phyloP scores from a whole-genome alignment of 257 asterid species.

The Nyctanthes arbortristis region DNA sequence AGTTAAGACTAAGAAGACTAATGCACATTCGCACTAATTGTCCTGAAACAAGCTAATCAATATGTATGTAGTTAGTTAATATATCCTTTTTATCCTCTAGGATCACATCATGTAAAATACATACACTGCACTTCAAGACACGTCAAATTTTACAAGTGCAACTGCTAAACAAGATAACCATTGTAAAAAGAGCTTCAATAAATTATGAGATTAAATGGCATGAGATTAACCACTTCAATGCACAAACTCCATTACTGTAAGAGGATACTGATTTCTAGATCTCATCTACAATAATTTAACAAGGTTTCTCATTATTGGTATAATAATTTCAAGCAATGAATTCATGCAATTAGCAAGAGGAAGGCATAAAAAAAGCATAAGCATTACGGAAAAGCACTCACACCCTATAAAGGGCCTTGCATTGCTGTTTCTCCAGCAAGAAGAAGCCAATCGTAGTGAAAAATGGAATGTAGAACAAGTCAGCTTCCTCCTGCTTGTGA shows the following conservation, averaged over 20 bases:
- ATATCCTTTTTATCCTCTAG: neutral
- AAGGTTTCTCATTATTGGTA: neutral
- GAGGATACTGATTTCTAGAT: conserved; percentile 1
- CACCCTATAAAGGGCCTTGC: conserved; percentile 99
- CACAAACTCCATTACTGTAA: conserved; percentile 12
- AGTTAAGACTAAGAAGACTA: neutral
- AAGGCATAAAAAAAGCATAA: conserved; percentile 4
- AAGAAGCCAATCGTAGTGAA: conserved; percentile 93
- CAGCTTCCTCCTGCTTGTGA: conserved; percentile 86
- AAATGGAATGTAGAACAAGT: conserved; percentile 89
- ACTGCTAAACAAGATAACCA: conserved; percentile 9
- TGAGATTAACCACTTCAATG: no score
- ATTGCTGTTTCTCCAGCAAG: conserved; percentile 85
- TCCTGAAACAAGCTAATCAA: neutral
- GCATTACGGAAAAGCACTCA: conserved; percentile 72
- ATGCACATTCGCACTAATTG: neutral
- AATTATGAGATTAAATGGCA: conserved; percentile 1
- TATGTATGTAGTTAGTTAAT: neutral
- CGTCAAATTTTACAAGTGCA: conserved; percentile 5
- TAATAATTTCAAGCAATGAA: neutral
- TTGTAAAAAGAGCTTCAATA: neutral
- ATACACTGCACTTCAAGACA: conserved; percentile 10
- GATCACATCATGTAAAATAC: neutral
- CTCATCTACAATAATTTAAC: neutral
- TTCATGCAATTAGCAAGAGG: conserved; percentile 11